These are phyloP conservation scores for Nowakowskiella sp. DNA, from an alignment of 192 early-diverging fungal genomes.

Conservation along the genomic window DNA sequence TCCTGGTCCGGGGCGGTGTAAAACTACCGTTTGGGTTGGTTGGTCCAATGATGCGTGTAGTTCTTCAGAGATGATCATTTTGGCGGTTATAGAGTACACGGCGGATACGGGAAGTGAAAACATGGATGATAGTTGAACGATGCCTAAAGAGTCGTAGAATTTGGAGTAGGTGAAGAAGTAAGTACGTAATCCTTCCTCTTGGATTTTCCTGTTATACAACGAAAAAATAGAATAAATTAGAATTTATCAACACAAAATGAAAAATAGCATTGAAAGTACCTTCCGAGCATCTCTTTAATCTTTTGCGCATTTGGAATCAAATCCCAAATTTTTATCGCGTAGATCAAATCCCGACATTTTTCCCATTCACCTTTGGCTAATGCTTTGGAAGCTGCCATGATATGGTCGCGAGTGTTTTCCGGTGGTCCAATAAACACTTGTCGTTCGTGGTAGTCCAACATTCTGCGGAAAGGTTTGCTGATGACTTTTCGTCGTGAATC, in stretches of 20 bases:
- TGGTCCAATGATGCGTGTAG: constrained; percentile 82
- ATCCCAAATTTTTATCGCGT: constrained; percentile 94
- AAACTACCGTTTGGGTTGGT: constrained; percentile 66
- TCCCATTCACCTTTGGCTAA: constrained; percentile 92
- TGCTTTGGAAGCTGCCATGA: constrained; percentile 93
- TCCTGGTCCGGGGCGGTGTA: constrained; percentile 50
- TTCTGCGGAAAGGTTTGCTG: constrained; percentile 83
- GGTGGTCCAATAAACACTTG: constrained; percentile 93
- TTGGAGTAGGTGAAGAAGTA: constrained; percentile 90
- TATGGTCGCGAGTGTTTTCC: constrained; percentile 97
- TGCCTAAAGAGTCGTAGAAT: constrained; percentile 80
- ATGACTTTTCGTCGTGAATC: constrained; percentile 61
- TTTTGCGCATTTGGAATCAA: constrained; percentile 71
- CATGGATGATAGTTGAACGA: constrained; percentile 77
- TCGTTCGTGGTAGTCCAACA: constrained; percentile 91
- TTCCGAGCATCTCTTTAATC: constrained; percentile 84
- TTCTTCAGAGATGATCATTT: constrained; percentile 94
- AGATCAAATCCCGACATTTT: constrained; percentile 70
- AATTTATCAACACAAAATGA: neutral
- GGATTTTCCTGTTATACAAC: constrained; percentile 61
- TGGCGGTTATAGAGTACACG: constrained; percentile 72
- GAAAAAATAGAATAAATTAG: neutral
- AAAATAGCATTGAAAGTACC: constrained; percentile 7
- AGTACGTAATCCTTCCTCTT: constrained; percentile 92
- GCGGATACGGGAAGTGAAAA: constrained; percentile 63